These are phyloP conservation scores for Trypanosoma mega DNA, from an alignment of 208 protist species.

Conservation along the genomic window DNA sequence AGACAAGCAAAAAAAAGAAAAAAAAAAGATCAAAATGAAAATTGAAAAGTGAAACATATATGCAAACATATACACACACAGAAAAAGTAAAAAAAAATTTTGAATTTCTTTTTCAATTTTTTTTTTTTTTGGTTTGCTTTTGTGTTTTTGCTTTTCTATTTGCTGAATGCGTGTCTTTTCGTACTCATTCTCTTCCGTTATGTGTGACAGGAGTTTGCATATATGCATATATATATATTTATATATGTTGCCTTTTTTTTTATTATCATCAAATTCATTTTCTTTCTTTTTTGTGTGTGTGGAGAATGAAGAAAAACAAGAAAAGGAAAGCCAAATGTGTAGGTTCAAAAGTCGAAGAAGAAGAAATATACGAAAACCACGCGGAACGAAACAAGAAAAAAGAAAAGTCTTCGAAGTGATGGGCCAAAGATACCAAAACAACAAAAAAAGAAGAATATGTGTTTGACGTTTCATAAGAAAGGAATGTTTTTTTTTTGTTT, in stretches of 20 bases:
- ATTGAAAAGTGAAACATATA: not conserved
- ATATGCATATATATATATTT: no score
- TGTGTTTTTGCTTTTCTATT: not conserved
- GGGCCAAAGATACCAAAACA: not conserved
- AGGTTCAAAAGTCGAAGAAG: not conserved
- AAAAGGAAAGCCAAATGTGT: not conserved
- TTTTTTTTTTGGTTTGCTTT: constrained; percentile 5
- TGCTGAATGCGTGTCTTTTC: not conserved
- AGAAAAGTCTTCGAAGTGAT: not conserved
- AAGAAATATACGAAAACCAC: no score
- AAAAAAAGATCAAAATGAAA: constrained; percentile 1
- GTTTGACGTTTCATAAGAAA: not conserved
- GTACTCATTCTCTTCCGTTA: not conserved
- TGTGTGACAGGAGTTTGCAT: no score
- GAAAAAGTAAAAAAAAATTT: not conserved
- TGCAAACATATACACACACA: not conserved
- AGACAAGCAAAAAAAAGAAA: constrained; percentile 1
- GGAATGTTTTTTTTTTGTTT: not conserved
- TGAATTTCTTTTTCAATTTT: constrained; percentile 16
- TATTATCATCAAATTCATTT: not conserved
- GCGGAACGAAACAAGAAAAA: no score
- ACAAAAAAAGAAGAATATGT: not conserved
- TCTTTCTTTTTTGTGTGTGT: not conserved
- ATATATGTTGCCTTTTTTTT: no score
- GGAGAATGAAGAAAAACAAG: not conserved